phyloP scores from a whole-genome alignment of 2,329 filamentous ascomycete species.

The Epichloe scottii region DNA sequence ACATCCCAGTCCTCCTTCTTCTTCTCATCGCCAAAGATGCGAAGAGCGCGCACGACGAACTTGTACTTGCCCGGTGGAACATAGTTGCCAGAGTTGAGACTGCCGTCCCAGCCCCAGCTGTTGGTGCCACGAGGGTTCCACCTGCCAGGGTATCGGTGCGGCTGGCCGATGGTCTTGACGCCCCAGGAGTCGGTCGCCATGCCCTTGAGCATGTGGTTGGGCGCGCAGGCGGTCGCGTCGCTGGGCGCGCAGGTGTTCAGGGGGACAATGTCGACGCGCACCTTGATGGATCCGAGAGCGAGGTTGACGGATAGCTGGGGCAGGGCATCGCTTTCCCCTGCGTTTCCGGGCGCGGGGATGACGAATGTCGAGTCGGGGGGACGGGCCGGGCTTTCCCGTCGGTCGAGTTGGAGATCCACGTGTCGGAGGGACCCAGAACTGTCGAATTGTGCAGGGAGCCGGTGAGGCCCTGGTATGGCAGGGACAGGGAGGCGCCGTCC shows the following conservation, averaged over 20 bases:
- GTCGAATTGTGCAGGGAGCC: conserved; percentile 21
- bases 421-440: conserved; percentile 13
- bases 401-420: conserved; percentile 20
- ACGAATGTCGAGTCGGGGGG: conserved; percentile 25
- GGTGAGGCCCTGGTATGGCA: conserved; percentile 29
- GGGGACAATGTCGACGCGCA: conserved; percentile 34
- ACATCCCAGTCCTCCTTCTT: conserved; percentile 34
- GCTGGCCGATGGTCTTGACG: conserved; percentile 28
- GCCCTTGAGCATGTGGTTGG: conserved; percentile 10
- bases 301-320: conserved; percentile 29
- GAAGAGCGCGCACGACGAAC: conserved; percentile 34
- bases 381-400: conserved; percentile 18
- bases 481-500: conserved; percentile 22
- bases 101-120: conserved; percentile 30
- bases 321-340: conserved; percentile 18
- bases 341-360: conserved; percentile 28
- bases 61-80: conserved; percentile 37
- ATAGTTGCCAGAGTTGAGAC: conserved; percentile 32
- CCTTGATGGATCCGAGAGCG: conserved; percentile 30
- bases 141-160: conserved; percentile 28
- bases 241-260: conserved; percentile 14
- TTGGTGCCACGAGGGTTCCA: conserved; percentile 16
- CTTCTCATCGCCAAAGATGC: conserved; percentile 35
- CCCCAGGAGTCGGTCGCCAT: conserved; percentile 22
- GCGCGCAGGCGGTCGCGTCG: conserved; percentile 13